Evolutionary conservation across 148 eudicot genomes (phyloP).

Genomic region (Vaccinium macrocarpon): DNA sequence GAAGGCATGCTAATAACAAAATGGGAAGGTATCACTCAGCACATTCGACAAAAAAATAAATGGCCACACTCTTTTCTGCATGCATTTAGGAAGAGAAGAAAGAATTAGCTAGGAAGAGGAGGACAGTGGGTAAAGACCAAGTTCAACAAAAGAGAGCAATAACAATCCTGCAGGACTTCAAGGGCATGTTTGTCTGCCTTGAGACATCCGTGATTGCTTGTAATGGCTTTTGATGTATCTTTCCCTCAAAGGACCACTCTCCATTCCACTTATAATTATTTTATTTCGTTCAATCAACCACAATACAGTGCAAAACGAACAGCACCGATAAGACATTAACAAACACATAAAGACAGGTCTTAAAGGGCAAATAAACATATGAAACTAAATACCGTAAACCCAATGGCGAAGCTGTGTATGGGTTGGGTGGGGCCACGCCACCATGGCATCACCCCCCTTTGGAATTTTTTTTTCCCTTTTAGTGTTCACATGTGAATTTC

Average conservation of each 20-base stretch:
- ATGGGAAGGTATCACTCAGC: neutral
- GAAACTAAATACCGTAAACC: too few species aligned
- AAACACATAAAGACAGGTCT: too few species aligned
- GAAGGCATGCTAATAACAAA: neutral
- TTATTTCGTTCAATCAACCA: too few species aligned
- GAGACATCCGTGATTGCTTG: neutral
- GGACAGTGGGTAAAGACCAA: neutral
- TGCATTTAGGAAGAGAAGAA: neutral
- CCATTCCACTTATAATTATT: neutral
- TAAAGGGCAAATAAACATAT: too few species aligned
- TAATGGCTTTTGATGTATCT: neutral
- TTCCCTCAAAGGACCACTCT: slow-evolving; percentile 6
- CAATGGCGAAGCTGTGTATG: too few species aligned
- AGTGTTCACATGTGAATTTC: too few species aligned
- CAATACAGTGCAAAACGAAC: too few species aligned
- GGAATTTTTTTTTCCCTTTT: too few species aligned
- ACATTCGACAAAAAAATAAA: neutral
- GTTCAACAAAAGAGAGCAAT: neutral
- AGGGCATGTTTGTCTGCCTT: neutral
- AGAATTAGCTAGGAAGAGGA: neutral
- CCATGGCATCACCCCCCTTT: too few species aligned
- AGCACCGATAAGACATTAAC: too few species aligned
- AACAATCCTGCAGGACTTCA: neutral
- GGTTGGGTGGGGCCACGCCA: too few species aligned
- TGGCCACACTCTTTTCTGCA: neutral